Evolutionary conservation across 495 filamentous ascomycete genomes (phyloP).

Genomic region (Podospora australis): DNA sequence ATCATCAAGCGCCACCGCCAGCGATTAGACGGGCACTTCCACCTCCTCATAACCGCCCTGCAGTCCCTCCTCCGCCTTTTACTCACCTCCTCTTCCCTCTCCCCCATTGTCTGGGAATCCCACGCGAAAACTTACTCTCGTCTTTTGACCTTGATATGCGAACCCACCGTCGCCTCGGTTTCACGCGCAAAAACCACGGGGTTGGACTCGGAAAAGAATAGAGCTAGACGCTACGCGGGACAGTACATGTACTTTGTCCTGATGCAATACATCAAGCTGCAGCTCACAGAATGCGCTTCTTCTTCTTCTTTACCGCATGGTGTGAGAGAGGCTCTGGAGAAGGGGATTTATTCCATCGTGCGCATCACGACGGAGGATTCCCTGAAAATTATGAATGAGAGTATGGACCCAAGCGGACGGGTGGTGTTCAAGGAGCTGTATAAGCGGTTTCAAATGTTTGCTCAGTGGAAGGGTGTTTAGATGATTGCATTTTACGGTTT

Average conservation of each 20-base stretch:
- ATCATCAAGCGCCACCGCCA: conserved; percentile 44
- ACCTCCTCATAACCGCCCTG: conserved; percentile 59
- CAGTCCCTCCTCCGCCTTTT: conserved; percentile 58
- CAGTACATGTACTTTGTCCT: conserved; percentile 68
- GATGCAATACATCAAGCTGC: conserved; percentile 61
- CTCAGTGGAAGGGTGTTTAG: conserved; percentile 59
- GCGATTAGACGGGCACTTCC: conserved; percentile 51
- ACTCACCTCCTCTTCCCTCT: conserved; percentile 34
- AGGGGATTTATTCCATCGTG: conserved; percentile 65
- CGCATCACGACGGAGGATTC: conserved; percentile 58
- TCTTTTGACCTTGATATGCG: conserved; percentile 68
- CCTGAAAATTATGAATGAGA: conserved; percentile 60
- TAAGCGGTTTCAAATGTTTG: conserved; percentile 60
- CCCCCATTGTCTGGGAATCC: conserved; percentile 22
- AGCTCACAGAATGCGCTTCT: conserved; percentile 42
- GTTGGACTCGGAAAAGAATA: conserved; percentile 70
- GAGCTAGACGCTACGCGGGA: conserved; percentile 66
- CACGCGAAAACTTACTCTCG: conserved; percentile 62
- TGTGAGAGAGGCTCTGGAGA: conserved; percentile 62
- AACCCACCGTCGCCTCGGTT: conserved; percentile 70
- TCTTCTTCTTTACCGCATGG: no score
- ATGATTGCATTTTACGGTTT: no score
- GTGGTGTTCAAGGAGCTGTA: conserved; percentile 69
- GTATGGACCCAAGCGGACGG: conserved; percentile 59
- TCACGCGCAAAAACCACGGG: conserved; percentile 39